Base-by-base conservation (phyloP, 192 early-diverging fungal genomes). In the Dimargaris cristalligena region DNA sequence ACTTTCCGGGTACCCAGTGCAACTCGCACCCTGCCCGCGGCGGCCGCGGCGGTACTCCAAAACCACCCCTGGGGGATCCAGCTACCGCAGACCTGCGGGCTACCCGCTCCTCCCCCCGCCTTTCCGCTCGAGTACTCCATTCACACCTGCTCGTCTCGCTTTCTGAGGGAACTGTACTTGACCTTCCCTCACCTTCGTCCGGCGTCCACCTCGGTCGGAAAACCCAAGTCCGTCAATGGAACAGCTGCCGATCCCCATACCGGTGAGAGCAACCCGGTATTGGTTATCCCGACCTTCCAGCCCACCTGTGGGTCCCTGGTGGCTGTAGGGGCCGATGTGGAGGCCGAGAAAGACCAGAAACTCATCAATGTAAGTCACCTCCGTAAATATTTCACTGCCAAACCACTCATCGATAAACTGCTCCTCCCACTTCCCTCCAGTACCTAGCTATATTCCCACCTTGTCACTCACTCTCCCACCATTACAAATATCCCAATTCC, bases 201-300 rank as follows among this genome's bases (percentile, higher is more conserved):
- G 18, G 10, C 41, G 4, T 22, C 6, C 47, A 48, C 4, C 47
- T 22, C 20, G 9, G n/a, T 22, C 13, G 4, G 22, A 4, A 9
- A 6, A 22, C 3, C 31, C 11, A 20, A 28, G 54, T 1, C 34
- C 6, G 31, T 0, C 16, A 16, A 14, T 0, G 31, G 31, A n/a
- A 56, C 13, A 16, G 31, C 1, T 20, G 20, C 30, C 26, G 29
- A 10, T 1, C 31, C 6, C 33, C 31, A 57, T 2, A 58, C 60
- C 58, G 65, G 63, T 29, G 63, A 75, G 28, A 30, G 22, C 25
- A 68, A 69, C 4, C 62, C 76, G 16, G 60, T 92, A 16, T 44
- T 89, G 31, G 76, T 96, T 23, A 77, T 96, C 3, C 89, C 91
- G 18, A 82, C 80, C 0, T 88, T 93, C 63, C 88, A 92, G 64